A percentile compares a stretch with the other conserved stretches of the same genome.
phyloP scores from a whole-genome alignment of 75 land plant genomes.

The Picea glauca region DNA sequence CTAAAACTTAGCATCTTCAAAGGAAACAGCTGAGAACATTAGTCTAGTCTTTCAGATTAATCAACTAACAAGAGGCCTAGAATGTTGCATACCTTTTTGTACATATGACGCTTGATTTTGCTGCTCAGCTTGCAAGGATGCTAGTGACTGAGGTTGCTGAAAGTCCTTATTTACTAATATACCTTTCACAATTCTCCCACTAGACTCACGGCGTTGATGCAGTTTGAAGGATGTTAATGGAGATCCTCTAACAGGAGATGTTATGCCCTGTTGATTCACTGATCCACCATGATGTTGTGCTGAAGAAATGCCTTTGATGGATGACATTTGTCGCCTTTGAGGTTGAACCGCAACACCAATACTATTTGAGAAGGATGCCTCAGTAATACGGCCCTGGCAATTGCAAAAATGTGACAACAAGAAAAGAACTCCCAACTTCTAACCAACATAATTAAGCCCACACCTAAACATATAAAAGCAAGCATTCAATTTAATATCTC shows the following conservation, averaged over 20 bases:
- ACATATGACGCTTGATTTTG: constrained; percentile 12
- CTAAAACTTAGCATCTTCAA: background rate
- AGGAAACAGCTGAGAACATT: background rate
- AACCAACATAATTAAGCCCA: background rate
- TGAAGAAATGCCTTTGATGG: constrained; percentile 5
- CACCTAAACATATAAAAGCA: background rate
- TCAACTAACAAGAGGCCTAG: constrained; percentile 13
- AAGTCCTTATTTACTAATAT: constrained; percentile 29
- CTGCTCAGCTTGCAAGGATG: constrained; percentile 23
- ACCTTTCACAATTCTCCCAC: constrained; percentile 38
- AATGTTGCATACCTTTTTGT: constrained; percentile 26
- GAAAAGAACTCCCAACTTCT: background rate
- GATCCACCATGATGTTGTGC: constrained; percentile 13
- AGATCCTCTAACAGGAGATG: constrained; percentile 17
- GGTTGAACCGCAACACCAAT: background rate
- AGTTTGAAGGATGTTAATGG: constrained; percentile 13
- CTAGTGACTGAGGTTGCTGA: constrained; percentile 15
- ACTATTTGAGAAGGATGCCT: constrained; percentile 8
- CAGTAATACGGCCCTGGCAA: constrained; percentile 6
- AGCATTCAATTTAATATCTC: background rate
- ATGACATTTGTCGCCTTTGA: constrained; percentile 5
- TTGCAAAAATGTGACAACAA: constrained; percentile 1
- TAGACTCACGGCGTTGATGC: constrained; percentile 21
- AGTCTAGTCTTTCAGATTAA: background rate
- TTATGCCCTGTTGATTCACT: constrained; percentile 8